Conservation (phyloP, 2,329 filamentous ascomycete genomes). For the Cyanodermella asteris region DNA sequence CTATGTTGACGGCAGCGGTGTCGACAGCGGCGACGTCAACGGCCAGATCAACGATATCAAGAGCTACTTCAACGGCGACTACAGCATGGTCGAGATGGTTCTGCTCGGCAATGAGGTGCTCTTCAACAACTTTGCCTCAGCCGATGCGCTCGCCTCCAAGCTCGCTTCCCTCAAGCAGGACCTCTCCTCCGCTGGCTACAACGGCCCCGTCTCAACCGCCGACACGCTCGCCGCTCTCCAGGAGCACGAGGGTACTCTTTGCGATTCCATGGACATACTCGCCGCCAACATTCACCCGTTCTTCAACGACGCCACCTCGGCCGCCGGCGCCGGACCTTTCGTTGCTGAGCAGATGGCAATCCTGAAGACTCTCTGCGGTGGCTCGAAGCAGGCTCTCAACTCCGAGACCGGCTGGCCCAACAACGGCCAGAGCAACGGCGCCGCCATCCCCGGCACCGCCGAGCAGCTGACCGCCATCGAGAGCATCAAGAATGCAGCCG, state of each 20-base stretch:
- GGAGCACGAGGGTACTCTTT: constrained; percentile 38
- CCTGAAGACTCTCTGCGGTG: constrained; percentile 47
- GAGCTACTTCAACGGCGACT: constrained; percentile 39
- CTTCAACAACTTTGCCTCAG: constrained; percentile 47
- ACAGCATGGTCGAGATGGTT: constrained; percentile 55
- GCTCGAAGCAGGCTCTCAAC: constrained; percentile 48
- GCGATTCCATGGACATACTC: constrained; percentile 52
- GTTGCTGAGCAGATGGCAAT: constrained; percentile 50
- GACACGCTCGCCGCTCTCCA: constrained; percentile 68
- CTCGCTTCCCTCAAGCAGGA: constrained; percentile 43
- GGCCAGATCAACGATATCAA: constrained; percentile 54
- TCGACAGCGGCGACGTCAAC: constrained; percentile 37
- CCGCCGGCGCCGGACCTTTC: constrained; percentile 51
- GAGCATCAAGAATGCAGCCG: constrained; percentile 43
- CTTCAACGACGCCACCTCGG: constrained; percentile 55
- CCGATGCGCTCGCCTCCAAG: constrained; percentile 44
- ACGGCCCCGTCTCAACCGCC: constrained; percentile 56
- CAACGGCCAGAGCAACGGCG: constrained; percentile 45
- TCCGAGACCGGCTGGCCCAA: constrained; percentile 84
- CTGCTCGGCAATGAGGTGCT: constrained; percentile 84
- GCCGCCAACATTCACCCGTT: constrained; percentile 81
- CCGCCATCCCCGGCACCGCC: constrained; percentile 40
- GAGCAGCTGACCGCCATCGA: constrained; percentile 55
- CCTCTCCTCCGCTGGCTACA: constrained; percentile 46
- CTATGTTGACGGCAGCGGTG: constrained; percentile 47